These are phyloP conservation scores for Ganoderma lingzhi DNA, from an alignment of 1,284 basidiomycete species.

Conservation along the genomic window DNA sequence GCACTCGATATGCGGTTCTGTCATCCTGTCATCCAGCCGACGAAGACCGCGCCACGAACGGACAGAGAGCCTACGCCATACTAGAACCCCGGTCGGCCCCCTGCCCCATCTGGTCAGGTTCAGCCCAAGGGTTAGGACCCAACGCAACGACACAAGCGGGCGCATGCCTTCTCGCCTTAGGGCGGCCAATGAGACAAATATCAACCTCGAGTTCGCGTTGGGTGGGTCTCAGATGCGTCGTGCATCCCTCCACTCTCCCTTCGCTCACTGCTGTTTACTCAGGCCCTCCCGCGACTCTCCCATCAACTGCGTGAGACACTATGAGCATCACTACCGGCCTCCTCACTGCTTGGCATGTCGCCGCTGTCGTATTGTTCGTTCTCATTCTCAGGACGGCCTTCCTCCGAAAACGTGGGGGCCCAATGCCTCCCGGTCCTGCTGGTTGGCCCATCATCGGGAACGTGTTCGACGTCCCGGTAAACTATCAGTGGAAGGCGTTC, in stretches of 20 bases:
- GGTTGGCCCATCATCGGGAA: conserved; percentile 43
- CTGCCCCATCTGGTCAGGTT: background rate
- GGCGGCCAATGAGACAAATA: background rate
- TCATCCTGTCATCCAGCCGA: background rate
- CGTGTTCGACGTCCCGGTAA: conserved; percentile 39
- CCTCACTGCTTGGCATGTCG: conserved; percentile 19
- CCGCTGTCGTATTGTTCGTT: conserved; percentile 14
- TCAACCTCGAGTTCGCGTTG: background rate
- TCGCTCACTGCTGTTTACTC: background rate
- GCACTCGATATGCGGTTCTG: background rate
- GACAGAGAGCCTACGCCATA: conserved; percentile 2
- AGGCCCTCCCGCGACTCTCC: background rate
- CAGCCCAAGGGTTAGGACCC: background rate
- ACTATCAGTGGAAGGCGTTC: conserved; percentile 39
- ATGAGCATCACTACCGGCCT: conserved; percentile 2
- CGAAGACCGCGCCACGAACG: background rate
- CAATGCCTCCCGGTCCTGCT: conserved; percentile 42
- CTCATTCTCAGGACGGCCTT: conserved; percentile 10
- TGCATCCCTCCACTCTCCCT: background rate
- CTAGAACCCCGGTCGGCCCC: conserved; percentile 9
- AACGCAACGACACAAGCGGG: background rate
- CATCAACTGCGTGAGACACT: background rate
- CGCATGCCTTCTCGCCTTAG: background rate
- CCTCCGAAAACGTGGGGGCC: conserved; percentile 8
- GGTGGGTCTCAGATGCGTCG: background rate